phyloP scores from a whole-genome alignment of 78 protist genomes.

The Monosiga brevicollis region DNA sequence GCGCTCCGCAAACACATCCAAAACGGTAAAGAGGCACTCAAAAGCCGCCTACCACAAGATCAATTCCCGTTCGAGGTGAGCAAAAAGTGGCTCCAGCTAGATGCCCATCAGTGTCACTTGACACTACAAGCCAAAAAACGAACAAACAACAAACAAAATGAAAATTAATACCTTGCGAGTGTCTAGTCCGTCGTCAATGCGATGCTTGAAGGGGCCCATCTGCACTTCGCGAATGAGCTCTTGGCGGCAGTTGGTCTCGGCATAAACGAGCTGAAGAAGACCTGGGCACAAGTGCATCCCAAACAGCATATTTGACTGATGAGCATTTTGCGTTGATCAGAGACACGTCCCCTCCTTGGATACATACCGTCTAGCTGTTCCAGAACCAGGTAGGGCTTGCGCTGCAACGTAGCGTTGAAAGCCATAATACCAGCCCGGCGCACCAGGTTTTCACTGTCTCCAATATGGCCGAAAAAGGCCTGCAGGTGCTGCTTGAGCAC shows the following conservation, averaged over 20 bases:
- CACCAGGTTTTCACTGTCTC: too few species aligned
- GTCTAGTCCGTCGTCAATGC: conserved; percentile 90
- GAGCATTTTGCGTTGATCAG: not conserved
- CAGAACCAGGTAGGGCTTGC: conserved; percentile 38
- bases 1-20: conserved; percentile 47
- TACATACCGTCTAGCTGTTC: conserved; percentile 24
- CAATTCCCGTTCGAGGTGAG: not conserved
- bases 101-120: too few species aligned
- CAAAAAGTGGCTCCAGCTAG: too few species aligned
- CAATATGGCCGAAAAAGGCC: too few species aligned
- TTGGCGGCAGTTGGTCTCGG: conserved; percentile 3
- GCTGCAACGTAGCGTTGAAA: not conserved
- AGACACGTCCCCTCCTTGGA: conserved; percentile 54
- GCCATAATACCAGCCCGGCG: too few species aligned
- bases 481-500: too few species aligned
- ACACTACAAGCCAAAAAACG: not conserved
- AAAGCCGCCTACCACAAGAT: conserved; percentile 47
- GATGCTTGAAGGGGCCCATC: conserved; percentile 91
- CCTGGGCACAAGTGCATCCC: not conserved
- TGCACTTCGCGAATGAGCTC: conserved; percentile 75
- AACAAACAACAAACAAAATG: not conserved
- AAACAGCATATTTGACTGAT: not conserved
- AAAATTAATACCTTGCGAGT: conserved; percentile 30
- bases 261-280: not conserved
- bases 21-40: conserved; percentile 82